A percentile compares a stretch with the other conserved stretches of the same genome.
These are phyloP conservation scores for Puccinellia tenuiflora DNA, from an alignment of 176 grass and related monocot species.

Conservation along the genomic window DNA sequence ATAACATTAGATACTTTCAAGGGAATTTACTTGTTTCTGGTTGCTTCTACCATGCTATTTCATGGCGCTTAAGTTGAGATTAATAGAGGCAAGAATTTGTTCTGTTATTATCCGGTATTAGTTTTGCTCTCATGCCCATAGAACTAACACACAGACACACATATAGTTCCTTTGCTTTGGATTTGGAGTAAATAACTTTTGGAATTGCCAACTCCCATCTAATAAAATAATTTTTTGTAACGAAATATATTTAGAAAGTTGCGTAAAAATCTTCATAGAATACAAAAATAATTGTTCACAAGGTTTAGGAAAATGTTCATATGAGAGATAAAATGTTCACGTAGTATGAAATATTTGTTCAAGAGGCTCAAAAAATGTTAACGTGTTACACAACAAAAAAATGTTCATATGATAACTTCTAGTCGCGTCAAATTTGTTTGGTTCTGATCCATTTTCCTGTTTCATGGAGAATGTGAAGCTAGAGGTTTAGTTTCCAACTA, in stretches of 20 bases:
- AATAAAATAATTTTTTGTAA: neutral
- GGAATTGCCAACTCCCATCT: neutral
- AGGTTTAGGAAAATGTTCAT: neutral
- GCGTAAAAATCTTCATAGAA: neutral
- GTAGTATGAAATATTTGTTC: neutral
- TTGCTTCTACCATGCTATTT: neutral
- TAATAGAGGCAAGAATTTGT: neutral
- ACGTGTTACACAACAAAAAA: neutral
- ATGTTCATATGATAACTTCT: neutral
- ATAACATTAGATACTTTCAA: neutral
- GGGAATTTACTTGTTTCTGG: neutral
- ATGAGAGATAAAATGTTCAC: neutral
- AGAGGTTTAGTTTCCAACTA: neutral
- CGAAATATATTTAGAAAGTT: neutral
- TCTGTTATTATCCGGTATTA: neutral
- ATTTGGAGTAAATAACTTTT: neutral
- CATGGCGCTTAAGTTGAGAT: slow-evolving; percentile 1
- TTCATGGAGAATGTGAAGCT: neutral
- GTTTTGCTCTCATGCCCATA: neutral
- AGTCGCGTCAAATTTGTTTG: neutral
- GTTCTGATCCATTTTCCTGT: neutral
- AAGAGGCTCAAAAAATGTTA: neutral
- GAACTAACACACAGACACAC: neutral
- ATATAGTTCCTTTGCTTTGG: neutral
- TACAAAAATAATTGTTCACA: neutral